Conservation (phyloP, 2,329 filamentous ascomycete species). For the Lecanicillium sp. region DNA sequence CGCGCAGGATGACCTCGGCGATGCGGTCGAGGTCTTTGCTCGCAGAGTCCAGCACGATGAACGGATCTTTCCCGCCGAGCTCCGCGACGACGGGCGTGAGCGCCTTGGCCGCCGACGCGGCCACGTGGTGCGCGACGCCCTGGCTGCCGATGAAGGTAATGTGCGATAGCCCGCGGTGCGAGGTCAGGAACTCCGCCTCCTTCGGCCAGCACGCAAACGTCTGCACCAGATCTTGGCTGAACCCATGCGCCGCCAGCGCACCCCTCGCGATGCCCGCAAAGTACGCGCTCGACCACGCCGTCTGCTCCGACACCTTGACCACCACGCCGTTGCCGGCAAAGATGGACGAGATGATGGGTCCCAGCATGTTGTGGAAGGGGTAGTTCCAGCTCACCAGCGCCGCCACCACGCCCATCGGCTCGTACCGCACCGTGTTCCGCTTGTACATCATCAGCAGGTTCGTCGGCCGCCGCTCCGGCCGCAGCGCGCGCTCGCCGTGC, state of each 20-base stretch:
- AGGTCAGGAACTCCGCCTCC: conserved; percentile 74
- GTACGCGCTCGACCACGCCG: conserved; percentile 84
- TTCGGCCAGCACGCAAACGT: conserved; percentile 82
- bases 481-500: conserved; percentile 78
- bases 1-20: conserved; percentile 77
- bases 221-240: conserved; percentile 77
- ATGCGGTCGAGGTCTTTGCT: conserved; percentile 61
- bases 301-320: conserved; percentile 92
- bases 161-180: conserved; percentile 77
- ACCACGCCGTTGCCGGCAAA: conserved; percentile 90
- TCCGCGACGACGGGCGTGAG: conserved; percentile 89
- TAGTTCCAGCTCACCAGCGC: conserved; percentile 98
- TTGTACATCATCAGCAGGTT: conserved; percentile 96
- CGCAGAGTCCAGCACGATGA: conserved; percentile 79
- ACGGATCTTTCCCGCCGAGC: conserved; percentile 91
- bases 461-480: conserved; percentile 67
- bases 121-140: conserved; percentile 81
- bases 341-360: conserved; percentile 81
- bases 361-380: conserved; percentile 90
- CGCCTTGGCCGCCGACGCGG: conserved; percentile 73
- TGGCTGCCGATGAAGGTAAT: conserved; percentile 94
- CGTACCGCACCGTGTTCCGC: conserved; percentile 81
- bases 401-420: conserved; percentile 87
- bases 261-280: conserved; percentile 73
- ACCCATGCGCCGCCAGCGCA: conserved; percentile 75